Evolutionary conservation across 2,329 filamentous ascomycete species (phyloP).

Genomic region (Cladosporium sp.): DNA sequence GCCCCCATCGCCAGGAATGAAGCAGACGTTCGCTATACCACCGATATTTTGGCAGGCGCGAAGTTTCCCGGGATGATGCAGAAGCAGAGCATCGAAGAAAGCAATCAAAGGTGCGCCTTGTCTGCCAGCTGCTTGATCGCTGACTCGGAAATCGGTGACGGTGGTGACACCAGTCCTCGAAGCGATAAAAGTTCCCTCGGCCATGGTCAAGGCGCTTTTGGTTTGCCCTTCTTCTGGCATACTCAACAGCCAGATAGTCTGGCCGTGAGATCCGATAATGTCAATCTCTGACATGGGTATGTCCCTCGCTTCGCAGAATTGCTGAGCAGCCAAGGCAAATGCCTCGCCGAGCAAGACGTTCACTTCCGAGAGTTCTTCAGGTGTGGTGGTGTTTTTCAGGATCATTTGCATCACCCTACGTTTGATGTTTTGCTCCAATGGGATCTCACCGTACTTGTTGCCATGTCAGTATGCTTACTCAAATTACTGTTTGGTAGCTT

Average conservation of each 20-base stretch:
- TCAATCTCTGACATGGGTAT: conserved; percentile 52
- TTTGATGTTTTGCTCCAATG: conserved; percentile 55
- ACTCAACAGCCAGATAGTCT: conserved; percentile 59
- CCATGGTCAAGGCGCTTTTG: conserved; percentile 56
- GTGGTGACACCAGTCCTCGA: conserved; percentile 58
- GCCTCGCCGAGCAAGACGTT: conserved; percentile 60
- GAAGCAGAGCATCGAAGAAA: conserved; percentile 58
- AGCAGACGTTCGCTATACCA: conserved; percentile 62
- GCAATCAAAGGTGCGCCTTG: conserved; percentile 59
- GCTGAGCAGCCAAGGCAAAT: conserved; percentile 54
- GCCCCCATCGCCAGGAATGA: conserved; percentile 49
- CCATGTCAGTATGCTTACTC: not conserved
- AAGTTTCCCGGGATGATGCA: conserved; percentile 58
- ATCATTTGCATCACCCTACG: conserved; percentile 60
- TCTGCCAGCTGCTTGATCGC: conserved; percentile 57
- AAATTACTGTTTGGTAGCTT: not conserved
- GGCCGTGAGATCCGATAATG: conserved; percentile 58
- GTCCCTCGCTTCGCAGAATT: conserved; percentile 50
- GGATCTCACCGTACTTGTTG: conserved; percentile 56
- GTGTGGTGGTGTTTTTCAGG: conserved; percentile 53
- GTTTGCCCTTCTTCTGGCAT: conserved; percentile 53
- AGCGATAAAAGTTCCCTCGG: conserved; percentile 58
- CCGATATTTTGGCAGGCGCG: conserved; percentile 63
- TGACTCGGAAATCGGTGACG: conserved; percentile 59
- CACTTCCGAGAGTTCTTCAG: conserved; percentile 56